phyloP scores from a whole-genome alignment of 495 filamentous ascomycete species.

The Annulohypoxylon nitens region DNA sequence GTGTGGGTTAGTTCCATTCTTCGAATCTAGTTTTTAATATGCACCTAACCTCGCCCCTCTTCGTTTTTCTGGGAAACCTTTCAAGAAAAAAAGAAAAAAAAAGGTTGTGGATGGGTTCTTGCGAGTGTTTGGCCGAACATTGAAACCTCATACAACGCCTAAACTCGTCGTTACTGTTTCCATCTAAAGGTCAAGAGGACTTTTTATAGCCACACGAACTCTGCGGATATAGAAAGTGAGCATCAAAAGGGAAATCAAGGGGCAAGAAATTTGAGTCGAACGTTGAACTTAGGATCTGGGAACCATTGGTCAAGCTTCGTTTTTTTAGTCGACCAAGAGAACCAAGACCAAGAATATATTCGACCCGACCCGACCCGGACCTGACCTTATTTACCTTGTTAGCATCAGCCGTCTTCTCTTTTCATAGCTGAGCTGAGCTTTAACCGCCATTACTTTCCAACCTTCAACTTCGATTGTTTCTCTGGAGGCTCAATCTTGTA shows the following conservation, averaged over 20 bases:
- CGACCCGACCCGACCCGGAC: constrained; percentile 1
- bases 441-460: background rate
- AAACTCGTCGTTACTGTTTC: constrained; percentile 32
- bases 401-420: constrained; percentile 20
- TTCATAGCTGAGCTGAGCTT: constrained; percentile 27
- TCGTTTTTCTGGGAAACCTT: constrained; percentile 37
- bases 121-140: constrained; percentile 38
- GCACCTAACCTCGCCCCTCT: constrained; percentile 48
- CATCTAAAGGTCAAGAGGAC: constrained; percentile 1
- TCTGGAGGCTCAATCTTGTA: constrained; percentile 27
- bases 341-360: constrained; percentile 7
- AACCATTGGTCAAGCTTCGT: constrained; percentile 33
- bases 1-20: constrained; percentile 38
- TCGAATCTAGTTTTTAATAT: constrained; percentile 50
- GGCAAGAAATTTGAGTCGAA: background rate
- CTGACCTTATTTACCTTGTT: constrained; percentile 16
- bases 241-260: constrained; percentile 4
- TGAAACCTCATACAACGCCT: constrained; percentile 17
- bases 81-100: constrained; percentile 23
- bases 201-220: constrained; percentile 14
- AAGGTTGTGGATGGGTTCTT: constrained; percentile 42
- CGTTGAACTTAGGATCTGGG: constrained; percentile 17
- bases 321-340: constrained; percentile 8
- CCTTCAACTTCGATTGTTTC: constrained; percentile 16
- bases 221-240: constrained; percentile 3